phyloP scores from a whole-genome alignment of 78 protist species.

The Bigelowiella natans region DNA sequence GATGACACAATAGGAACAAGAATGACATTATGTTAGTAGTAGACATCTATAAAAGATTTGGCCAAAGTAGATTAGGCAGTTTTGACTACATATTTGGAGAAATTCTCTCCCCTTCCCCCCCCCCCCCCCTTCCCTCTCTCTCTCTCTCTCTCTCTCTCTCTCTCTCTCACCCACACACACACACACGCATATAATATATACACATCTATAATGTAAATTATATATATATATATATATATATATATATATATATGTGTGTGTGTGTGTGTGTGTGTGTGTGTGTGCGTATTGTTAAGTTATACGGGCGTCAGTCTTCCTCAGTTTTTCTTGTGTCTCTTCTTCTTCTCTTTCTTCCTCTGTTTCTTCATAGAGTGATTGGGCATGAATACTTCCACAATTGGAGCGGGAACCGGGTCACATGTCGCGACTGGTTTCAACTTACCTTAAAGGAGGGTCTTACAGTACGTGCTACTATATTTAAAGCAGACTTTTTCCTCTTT shows the following conservation, averaged over 20 bases:
- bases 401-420: slow-evolving; percentile 20
- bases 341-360: too few relatives aligned
- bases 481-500: too few relatives aligned
- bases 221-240: background rate
- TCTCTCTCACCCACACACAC: background rate
- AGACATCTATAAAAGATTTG: background rate
- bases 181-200: background rate
- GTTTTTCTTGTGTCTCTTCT: too few relatives aligned
- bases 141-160: background rate
- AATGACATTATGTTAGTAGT: too few relatives aligned
- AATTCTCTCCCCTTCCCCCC: background rate
- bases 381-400: slow-evolving; percentile 19
- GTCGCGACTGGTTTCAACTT: slow-evolving; percentile 41
- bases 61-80: background rate
- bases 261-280: background rate
- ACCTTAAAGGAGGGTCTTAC: slow-evolving; percentile 39
- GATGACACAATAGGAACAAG: too few relatives aligned
- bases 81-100: background rate
- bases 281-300: too few relatives aligned
- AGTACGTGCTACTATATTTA: background rate
- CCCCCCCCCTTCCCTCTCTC: background rate
- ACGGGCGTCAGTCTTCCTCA: too few relatives aligned
- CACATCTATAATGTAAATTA: background rate
- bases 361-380: background rate
- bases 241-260: background rate